A percentile compares a stretch with the other conserved stretches of the same genome.
Conservation (phyloP, 345 rosid species). For the Physaria fendleri region DNA sequence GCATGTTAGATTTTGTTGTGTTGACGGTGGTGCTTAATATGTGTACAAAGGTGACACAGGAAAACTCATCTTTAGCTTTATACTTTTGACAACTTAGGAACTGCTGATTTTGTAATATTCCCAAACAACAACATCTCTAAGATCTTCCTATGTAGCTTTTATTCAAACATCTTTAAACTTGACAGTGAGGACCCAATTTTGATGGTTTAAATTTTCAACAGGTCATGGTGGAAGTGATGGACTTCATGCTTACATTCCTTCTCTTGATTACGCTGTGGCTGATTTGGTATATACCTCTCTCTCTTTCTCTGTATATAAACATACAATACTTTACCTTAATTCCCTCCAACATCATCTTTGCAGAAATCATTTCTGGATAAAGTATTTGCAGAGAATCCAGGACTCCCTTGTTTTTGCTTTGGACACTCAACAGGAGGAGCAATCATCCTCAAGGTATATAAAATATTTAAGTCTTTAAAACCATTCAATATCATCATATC, state of each 20-base stretch:
- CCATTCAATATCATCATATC: not conserved
- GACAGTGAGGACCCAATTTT: not conserved
- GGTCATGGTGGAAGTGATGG: slow-evolving; percentile 99
- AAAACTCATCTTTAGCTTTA: slow-evolving; percentile 40
- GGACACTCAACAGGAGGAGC: slow-evolving; percentile 98
- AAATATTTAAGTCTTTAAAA: slow-evolving; percentile 14
- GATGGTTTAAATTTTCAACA: slow-evolving; percentile 12
- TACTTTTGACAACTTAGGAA: slow-evolving; percentile 6
- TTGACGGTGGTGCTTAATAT: slow-evolving; percentile 50
- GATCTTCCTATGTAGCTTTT: not conserved
- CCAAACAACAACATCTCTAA: not conserved
- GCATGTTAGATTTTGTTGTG: slow-evolving; percentile 25
- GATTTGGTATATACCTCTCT: slow-evolving; percentile 50
- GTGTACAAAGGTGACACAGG: slow-evolving; percentile 47
- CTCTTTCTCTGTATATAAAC: not conserved
- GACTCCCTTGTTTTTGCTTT: slow-evolving; percentile 78
- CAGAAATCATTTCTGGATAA: slow-evolving; percentile 71
- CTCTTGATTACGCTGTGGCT: slow-evolving; percentile 65
- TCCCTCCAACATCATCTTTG: not conserved
- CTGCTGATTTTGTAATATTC: not conserved
- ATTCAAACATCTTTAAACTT: not conserved
- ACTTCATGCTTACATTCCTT: slow-evolving; percentile 82
- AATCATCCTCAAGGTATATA: slow-evolving; percentile 77
- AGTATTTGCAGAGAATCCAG: slow-evolving; percentile 57
- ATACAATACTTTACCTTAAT: not conserved